Conservation (phyloP, 345 rosid species). For the Odontarrhena argentea region DNA sequence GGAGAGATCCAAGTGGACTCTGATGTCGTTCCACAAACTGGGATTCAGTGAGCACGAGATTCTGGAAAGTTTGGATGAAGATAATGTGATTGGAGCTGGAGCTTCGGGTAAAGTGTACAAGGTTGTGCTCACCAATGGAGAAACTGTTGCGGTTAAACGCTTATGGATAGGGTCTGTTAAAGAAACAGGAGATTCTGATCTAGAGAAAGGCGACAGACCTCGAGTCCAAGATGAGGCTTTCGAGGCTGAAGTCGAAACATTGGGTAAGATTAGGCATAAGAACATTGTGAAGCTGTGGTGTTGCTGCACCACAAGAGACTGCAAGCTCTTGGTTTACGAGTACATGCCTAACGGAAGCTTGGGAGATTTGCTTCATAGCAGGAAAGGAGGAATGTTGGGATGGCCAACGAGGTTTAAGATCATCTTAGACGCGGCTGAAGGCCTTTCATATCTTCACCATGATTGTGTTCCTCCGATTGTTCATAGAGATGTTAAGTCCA, state of each 20-base stretch:
- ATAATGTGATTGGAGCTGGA: slow-evolving; percentile 88
- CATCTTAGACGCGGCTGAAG: slow-evolving; percentile 87
- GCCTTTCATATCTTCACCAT: slow-evolving; percentile 92
- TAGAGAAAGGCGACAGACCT: slow-evolving; percentile 61
- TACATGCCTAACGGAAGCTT: slow-evolving; percentile 96
- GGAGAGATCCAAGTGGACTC: slow-evolving; percentile 89
- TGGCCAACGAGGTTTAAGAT: slow-evolving; percentile 89
- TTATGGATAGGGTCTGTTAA: slow-evolving; percentile 75
- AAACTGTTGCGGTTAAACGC: slow-evolving; percentile 89
- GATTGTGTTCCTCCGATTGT: slow-evolving; percentile 95
- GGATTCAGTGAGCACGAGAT: slow-evolving; percentile 93
- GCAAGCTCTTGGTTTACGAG: slow-evolving; percentile 96
- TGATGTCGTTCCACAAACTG: slow-evolving; percentile 94
- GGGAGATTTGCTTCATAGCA: slow-evolving; percentile 90
- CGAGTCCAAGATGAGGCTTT: slow-evolving; percentile 69
- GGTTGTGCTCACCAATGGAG: slow-evolving; percentile 80
- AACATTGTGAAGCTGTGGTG: slow-evolving; percentile 98
- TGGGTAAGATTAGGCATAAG: slow-evolving; percentile 98
- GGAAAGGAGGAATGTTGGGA: slow-evolving; percentile 75
- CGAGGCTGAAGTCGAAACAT: slow-evolving; percentile 80
- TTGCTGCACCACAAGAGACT: slow-evolving; percentile 82
- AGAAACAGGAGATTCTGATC: slow-evolving; percentile 50
- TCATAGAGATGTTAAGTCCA: slow-evolving; percentile 95
- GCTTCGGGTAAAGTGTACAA: slow-evolving; percentile 94
- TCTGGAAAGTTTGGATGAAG: slow-evolving; percentile 81